Evolutionary conservation across 345 rosid genomes (phyloP).

Genomic region (Aquilaria yunnanensis): DNA sequence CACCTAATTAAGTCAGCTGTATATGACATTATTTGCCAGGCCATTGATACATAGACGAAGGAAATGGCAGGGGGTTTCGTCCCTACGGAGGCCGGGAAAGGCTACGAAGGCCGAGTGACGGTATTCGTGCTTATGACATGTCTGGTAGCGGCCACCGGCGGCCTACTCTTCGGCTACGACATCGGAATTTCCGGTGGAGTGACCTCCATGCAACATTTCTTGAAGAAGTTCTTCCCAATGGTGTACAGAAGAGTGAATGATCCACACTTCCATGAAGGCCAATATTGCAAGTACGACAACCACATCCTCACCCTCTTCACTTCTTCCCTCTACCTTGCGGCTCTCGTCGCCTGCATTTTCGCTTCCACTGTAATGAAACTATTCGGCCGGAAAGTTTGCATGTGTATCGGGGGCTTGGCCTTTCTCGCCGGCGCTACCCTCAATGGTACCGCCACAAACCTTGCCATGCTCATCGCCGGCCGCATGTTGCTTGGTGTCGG

Average conservation of each 20-base stretch:
- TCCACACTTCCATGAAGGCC: constrained; percentile 23
- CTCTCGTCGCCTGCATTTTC: constrained; percentile 53
- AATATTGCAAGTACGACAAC: constrained; percentile 71
- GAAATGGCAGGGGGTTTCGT: too few relatives aligned
- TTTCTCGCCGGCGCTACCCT: constrained; percentile 60
- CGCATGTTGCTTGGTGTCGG: constrained; percentile 72
- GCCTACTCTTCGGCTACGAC: constrained; percentile 3
- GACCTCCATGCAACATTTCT: not conserved
- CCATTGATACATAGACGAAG: too few relatives aligned
- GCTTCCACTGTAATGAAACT: constrained; percentile 49
- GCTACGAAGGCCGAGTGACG: not conserved
- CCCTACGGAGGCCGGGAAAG: not conserved
- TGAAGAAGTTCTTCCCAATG: constrained; percentile 40
- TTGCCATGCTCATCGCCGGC: constrained; percentile 52
- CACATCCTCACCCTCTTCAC: constrained; percentile 62
- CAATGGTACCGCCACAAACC: constrained; percentile 51
- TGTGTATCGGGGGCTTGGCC: constrained; percentile 53
- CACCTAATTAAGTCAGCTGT: too few relatives aligned
- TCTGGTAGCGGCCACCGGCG: not conserved
- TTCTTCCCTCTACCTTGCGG: constrained; percentile 77
- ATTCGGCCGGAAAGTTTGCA: constrained; percentile 63
- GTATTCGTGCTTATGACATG: not conserved
- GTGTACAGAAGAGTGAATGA: constrained; percentile 30
- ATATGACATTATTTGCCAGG: too few relatives aligned
- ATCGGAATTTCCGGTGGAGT: constrained; percentile 2